Conservation (phyloP, 202 grass and related monocot genomes). For the Dendrocalamus latiflorus region DNA sequence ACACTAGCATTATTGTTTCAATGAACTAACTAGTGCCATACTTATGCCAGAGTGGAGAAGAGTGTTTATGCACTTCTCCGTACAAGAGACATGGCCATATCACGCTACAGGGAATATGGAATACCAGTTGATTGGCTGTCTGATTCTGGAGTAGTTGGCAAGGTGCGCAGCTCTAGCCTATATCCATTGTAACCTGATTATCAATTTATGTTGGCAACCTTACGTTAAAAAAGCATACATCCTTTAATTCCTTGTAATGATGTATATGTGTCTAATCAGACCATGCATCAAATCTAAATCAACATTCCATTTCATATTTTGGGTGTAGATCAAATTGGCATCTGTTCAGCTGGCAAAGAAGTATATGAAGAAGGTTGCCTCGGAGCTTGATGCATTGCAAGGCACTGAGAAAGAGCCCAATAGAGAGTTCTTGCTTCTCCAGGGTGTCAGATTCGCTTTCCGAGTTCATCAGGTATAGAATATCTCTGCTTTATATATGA, state of each 20-base stretch:
- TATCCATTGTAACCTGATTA: background rate
- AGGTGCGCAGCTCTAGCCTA: conserved; percentile 47
- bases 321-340: conserved; percentile 79
- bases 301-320: background rate
- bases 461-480: conserved; percentile 79
- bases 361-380: too few species aligned
- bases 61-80: conserved; percentile 88
- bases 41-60: conserved; percentile 68
- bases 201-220: background rate
- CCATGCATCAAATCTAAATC: background rate
- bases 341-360: conserved; percentile 88
- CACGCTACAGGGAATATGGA: conserved; percentile 79
- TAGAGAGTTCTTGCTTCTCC: too few species aligned
- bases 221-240: background rate
- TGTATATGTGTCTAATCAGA: background rate
- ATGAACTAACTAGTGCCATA: background rate
- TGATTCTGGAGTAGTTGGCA: conserved; percentile 89
- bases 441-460: conserved; percentile 90
- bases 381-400: too few species aligned
- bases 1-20: too few species aligned
- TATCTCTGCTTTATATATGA: background rate
- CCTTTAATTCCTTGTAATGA: background rate
- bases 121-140: conserved; percentile 87
- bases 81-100: conserved; percentile 81
- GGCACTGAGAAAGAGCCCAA: too few species aligned